These are phyloP conservation scores for Brasenia schreberi DNA, from an alignment of 164 flowering plant species.

Conservation along the genomic window DNA sequence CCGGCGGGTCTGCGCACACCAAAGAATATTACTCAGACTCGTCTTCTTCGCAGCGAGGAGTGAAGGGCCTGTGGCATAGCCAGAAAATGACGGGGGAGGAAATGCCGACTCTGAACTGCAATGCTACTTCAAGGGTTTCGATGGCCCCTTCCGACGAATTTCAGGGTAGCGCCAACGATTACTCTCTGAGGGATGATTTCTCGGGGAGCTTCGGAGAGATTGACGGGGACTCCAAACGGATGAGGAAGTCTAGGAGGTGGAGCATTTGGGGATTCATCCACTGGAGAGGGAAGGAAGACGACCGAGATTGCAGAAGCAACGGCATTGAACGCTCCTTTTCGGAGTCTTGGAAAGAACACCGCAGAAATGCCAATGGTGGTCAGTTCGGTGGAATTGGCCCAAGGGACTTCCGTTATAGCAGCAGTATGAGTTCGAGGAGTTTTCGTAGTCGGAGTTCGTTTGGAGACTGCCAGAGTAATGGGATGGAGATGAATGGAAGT, in stretches of 20 bases:
- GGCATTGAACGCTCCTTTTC: conserved; percentile 81
- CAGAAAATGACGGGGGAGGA: not conserved
- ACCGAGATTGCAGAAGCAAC: conserved; percentile 46
- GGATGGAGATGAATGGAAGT: not conserved
- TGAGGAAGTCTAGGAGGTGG: conserved; percentile 76
- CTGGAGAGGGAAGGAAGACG: conserved; percentile 42
- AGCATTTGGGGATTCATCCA: conserved; percentile 71
- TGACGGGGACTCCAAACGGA: conserved; percentile 24
- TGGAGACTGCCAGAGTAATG: not conserved
- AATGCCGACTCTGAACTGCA: not conserved
- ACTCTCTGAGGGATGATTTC: conserved; percentile 61
- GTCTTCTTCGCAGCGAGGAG: conserved; percentile 45
- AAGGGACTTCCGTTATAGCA: conserved; percentile 49
- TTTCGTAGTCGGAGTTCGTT: conserved; percentile 21
- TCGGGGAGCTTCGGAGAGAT: conserved; percentile 52
- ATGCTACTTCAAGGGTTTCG: conserved; percentile 29
- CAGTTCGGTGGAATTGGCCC: conserved; percentile 23
- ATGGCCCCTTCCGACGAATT: conserved; percentile 26
- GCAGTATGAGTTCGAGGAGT: conserved; percentile 69
- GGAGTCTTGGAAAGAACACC: conserved; percentile 73
- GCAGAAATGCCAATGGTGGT: conserved; percentile 44
- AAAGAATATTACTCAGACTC: conserved; percentile 77
- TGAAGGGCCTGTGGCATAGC: conserved; percentile 35
- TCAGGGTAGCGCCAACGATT: conserved; percentile 10
- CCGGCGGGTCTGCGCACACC: conserved; percentile 86